Base-by-base conservation (phyloP, 2,329 filamentous ascomycete genomes). In the Botryosphaeria dothidea region DNA sequence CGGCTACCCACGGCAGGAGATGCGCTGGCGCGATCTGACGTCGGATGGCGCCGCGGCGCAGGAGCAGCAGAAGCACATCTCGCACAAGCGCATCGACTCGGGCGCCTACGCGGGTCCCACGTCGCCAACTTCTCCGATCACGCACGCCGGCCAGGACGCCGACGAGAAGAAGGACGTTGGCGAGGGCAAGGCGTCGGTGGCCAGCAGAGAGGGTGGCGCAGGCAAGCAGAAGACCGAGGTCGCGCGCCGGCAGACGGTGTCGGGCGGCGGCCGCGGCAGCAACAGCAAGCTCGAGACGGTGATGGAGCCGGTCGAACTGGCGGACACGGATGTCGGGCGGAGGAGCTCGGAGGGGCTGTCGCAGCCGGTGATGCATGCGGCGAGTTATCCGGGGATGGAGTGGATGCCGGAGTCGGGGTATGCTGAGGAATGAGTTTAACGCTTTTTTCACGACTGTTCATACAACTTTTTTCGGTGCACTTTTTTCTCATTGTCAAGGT, bases 381-480 rank as follows among this genome's bases (percentile, higher is more conserved):
- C 87, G 17, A 88, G 84, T 72, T 91, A 90, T 74, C 89, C 89
- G 0, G 89, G 89, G 0, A 87, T 90, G 77, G 88, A 90, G 74
- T 91, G 89, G 88, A 85, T 86, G 69, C 87, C 87, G 1, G 75
- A 72, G 58, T n/a, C n/a, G n/a, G 77, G 74, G 68, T 74, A 74
- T 27, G 77, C 38, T 76, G 64, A 68, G 27, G 48, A 49, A 19
- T 49, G 23, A 49, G 45, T 48, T 48, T 2, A 21, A 25, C 3
- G 45, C n/a, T n/a, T n/a, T 23, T 19, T 25, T 48, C 31, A 34
- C 13, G 31, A 34, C 13, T 34, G 13, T 34, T 34, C 31, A 4
- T 23, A 25, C 11, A 21, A 11, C n/a, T 49, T 29, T 29, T 49
- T 29, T 29, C n/a, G n/a, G n/a, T n/a, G n/a, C n/a, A n/a, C 21